Evolutionary conservation across 2,329 filamentous ascomycete species (phyloP).

Genomic region (Fusarium sp.): DNA sequence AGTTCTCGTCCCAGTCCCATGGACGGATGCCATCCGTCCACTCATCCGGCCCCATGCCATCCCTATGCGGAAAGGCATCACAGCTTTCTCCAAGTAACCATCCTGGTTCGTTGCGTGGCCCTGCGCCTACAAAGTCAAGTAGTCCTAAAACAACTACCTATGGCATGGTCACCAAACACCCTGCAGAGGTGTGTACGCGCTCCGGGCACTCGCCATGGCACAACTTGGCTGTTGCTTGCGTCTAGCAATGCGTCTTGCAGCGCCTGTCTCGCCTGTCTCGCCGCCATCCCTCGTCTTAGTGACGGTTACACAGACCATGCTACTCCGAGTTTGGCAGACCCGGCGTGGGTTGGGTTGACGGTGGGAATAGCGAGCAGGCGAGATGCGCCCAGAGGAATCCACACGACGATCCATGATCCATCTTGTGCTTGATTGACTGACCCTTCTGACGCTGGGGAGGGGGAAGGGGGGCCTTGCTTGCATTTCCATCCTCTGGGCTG

Average conservation of each 20-base stretch:
- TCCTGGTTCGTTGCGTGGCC: not conserved
- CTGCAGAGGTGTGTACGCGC: not conserved
- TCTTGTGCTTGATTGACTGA: slow-evolving; percentile 7
- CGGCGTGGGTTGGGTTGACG: slow-evolving; percentile 16
- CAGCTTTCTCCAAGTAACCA: slow-evolving; percentile 10
- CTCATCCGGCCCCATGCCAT: slow-evolving; percentile 1
- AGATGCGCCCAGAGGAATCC: slow-evolving; percentile 28
- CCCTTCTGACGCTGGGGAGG: not conserved
- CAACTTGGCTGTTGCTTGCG: not conserved
- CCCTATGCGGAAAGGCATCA: slow-evolving; percentile 18
- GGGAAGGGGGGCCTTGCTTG: slow-evolving; percentile 10
- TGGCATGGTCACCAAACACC: not conserved
- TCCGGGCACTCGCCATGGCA: not conserved
- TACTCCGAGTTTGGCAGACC: slow-evolving; percentile 37
- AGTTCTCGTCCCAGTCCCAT: not conserved
- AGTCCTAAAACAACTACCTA: not conserved
- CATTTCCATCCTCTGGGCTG: slow-evolving; percentile 15
- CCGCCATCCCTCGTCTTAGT: slow-evolving; percentile 17
- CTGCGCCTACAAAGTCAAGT: not conserved
- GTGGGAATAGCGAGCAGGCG: slow-evolving; percentile 20
- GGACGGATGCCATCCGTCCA: slow-evolving; percentile 12
- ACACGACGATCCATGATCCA: slow-evolving; percentile 27
- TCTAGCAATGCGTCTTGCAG: slow-evolving; percentile 17
- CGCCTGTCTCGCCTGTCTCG: slow-evolving; percentile 29
- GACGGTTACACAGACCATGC: slow-evolving; percentile 40